Conservation (phyloP, 164 flowering plant species). For the Hamamelis virginiana region DNA sequence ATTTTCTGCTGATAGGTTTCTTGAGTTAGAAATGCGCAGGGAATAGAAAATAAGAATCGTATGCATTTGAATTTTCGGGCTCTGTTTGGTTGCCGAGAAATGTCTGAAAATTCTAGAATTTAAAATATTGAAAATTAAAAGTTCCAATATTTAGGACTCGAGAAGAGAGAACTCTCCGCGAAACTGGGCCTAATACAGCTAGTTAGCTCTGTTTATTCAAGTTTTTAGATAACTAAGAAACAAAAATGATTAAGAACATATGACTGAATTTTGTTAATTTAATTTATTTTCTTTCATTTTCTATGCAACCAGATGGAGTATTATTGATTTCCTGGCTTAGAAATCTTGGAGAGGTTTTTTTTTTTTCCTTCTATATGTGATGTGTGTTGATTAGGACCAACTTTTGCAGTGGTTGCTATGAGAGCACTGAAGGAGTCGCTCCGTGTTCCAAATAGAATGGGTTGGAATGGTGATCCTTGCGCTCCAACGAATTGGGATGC, state of each 20-base stretch:
- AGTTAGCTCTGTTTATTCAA: no score
- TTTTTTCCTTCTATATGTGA: no score
- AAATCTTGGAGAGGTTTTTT: background rate
- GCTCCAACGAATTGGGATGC: conserved; percentile 97
- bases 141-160: no score
- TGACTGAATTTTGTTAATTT: no score
- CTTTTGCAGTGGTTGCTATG: conserved; percentile 71
- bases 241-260: no score
- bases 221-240: no score
- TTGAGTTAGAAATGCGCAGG: background rate
- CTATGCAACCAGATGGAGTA: no score
- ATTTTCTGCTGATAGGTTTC: background rate
- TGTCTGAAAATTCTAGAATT: background rate
- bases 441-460: conserved; percentile 93
- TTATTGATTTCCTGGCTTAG: no score
- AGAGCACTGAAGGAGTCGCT: conserved; percentile 81
- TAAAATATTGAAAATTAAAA: background rate
- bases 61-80: background rate
- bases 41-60: background rate
- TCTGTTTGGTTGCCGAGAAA: background rate
- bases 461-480: conserved; percentile 99
- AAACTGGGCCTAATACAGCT: no score
- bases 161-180: no score
- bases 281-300: no score
- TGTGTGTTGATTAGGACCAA: background rate